Conservation (phyloP, 768 basidiomycete genomes). For the Chalciporus pseudorubinellus region DNA sequence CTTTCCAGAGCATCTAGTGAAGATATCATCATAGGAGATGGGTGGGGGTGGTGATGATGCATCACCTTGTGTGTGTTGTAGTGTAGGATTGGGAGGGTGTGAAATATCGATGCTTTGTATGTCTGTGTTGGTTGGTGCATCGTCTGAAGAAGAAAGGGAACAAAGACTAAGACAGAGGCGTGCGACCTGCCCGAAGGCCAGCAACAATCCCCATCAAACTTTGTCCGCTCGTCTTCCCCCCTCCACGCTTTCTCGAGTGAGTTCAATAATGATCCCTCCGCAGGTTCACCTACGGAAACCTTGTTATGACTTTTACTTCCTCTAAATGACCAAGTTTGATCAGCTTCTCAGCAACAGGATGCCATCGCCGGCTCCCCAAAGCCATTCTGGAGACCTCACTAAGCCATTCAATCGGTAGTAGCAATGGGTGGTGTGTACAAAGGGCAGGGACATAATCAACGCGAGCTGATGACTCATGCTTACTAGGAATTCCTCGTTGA, state of each 20-base stretch:
- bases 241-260: slow-evolving; percentile 5
- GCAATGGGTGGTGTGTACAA: slow-evolving; percentile 89
- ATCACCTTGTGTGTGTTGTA: no score
- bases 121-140: no score
- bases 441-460: slow-evolving; percentile 90
- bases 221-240: neutral
- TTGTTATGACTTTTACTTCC: slow-evolving; percentile 84
- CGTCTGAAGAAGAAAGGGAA: no score
- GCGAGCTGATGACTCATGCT: slow-evolving; percentile 85
- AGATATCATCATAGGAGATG: no score
- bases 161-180: no score
- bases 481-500: slow-evolving; percentile 91
- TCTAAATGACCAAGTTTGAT: slow-evolving; percentile 82
- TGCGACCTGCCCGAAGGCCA: no score
- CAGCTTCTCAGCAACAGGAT: slow-evolving; percentile 55
- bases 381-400: slow-evolving; percentile 83
- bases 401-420: slow-evolving; percentile 91
- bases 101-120: no score
- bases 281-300: slow-evolving; percentile 83
- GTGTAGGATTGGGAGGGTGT: no score
- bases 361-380: slow-evolving; percentile 56
- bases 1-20: no score
- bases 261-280: slow-evolving; percentile 70
- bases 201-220: no score
- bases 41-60: no score